These are phyloP conservation scores for Saccharomyces hybrid DNA, from an alignment of 1,139 yeast species.

Conservation along the genomic window DNA sequence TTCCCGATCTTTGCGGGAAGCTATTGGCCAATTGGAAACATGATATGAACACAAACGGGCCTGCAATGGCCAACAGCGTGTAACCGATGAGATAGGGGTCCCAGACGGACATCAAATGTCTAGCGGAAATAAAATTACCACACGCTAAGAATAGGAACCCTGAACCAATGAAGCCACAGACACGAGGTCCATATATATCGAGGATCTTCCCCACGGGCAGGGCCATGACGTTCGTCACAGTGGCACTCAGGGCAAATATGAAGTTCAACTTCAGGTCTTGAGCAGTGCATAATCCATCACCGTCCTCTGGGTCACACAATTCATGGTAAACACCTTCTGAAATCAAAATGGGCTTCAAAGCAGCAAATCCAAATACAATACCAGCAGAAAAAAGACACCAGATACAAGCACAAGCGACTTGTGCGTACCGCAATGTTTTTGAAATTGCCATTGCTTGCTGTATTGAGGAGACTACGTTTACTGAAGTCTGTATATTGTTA, in stretches of 20 bases:
- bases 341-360: conserved; percentile 74
- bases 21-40: conserved; percentile 69
- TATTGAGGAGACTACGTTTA: not conserved
- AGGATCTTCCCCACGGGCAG: conserved; percentile 72
- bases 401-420: conserved; percentile 59
- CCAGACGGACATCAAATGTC: conserved; percentile 19
- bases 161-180: conserved; percentile 72
- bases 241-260: conserved; percentile 81
- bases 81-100: conserved; percentile 64
- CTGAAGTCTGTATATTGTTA: not conserved
- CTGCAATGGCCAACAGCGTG: conserved; percentile 61
- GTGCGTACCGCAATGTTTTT: conserved; percentile 24
- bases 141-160: conserved; percentile 48
- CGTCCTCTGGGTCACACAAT: conserved; percentile 38
- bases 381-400: conserved; percentile 94
- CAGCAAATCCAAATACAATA: conserved; percentile 90
- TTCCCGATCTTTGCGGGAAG: conserved; percentile 64
- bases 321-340: conserved; percentile 68
- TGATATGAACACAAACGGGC: conserved; percentile 78
- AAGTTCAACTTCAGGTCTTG: conserved; percentile 77
- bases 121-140: conserved; percentile 34
- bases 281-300: conserved; percentile 41
- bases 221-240: conserved; percentile 74
- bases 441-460: not conserved
- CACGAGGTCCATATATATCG: conserved; percentile 72